Evolutionary conservation across 192 early-diverging fungal species (phyloP), one percentile per base, ranked within the genome.

Genomic region (Mortierella alpina): DNA sequence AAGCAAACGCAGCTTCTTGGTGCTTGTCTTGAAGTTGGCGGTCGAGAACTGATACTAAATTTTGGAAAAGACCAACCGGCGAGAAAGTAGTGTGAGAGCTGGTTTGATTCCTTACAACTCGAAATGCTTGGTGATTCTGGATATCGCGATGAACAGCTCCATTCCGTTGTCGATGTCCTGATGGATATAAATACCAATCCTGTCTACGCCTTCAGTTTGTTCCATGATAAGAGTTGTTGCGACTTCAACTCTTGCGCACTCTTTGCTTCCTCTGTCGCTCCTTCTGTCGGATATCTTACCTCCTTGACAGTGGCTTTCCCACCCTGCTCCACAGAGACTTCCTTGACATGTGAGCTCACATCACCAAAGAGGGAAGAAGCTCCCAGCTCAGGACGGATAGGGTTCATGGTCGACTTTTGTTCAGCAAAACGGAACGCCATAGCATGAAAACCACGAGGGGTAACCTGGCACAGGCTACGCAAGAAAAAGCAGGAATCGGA

Each of bases 1-100:
- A 18, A 95, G 73, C 62, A 93, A 84, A 23, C 90, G 88, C 12
- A 95, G 86, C 63, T 93, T 93, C 40, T 88, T 88, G n/a, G 90
- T 90, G 47, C 91, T 90, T 1, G 86, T 88, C 61, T 85, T 90
- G 82, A 93, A 95, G 69, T 92, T 90, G 52, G 80, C 85, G 8
- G 92, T 91, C 45, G 86, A 85, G 74, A 84, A 90, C 60, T 69
- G 67, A 65, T 90, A 87, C 87, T 90, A 75, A 18, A 31, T 31
- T 31, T 31, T 40, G 55, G 54, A 50, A 22, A 14, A 56, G 54
- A 14, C 12, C 49, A 4, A 50, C 17, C 1, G 49, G 17, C 17
- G 12, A 50, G 49, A 17, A 50, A 50, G 17, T 17, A 2, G 31
- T 31, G 31, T 31, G 1, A 31, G 31, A 31, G 3, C 31, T 31